A percentile compares a stretch with the other conserved stretches of the same genome.
Conservation (phyloP, 192 early-diverging fungal genomes). For the Coemansia brasiliensis region DNA sequence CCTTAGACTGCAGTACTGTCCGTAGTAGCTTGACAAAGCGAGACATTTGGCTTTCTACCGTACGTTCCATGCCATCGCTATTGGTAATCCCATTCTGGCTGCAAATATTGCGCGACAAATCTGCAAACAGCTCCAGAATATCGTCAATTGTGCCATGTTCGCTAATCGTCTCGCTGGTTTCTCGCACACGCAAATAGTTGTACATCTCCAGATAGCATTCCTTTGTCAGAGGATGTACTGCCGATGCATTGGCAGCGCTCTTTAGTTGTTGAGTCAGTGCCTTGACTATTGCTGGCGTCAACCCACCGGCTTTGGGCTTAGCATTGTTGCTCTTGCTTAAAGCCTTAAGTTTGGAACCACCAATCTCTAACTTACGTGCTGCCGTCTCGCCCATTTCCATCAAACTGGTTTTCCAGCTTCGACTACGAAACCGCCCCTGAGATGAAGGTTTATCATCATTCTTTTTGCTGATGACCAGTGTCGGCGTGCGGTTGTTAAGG, state of each 20-base stretch:
- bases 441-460: background rate
- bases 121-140: constrained; percentile 35
- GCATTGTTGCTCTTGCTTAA: constrained; percentile 16
- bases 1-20: constrained; percentile 41
- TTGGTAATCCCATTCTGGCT: constrained; percentile 27
- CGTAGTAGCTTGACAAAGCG: constrained; percentile 49
- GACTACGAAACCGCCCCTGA: constrained; percentile 4
- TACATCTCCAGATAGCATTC: constrained; percentile 43
- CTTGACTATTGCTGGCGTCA: constrained; percentile 37
- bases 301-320: constrained; percentile 11
- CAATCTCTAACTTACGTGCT: constrained; percentile 46
- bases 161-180: constrained; percentile 21
- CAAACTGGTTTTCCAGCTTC: constrained; percentile 42
- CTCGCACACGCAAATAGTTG: constrained; percentile 29
- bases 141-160: constrained; percentile 44
- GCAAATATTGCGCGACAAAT: constrained; percentile 24
- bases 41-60: constrained; percentile 42
- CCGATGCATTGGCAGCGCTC: constrained; percentile 21
- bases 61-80: constrained; percentile 27
- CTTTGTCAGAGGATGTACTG: constrained; percentile 46
- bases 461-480: constrained; percentile 23
- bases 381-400: constrained; percentile 43
- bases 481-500: constrained; percentile 52
- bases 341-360: constrained; percentile 24
- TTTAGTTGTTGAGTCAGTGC: constrained; percentile 48